phyloP scores from a whole-genome alignment of 2,329 filamentous ascomycete genomes.

The Leptographium radiaticola region DNA sequence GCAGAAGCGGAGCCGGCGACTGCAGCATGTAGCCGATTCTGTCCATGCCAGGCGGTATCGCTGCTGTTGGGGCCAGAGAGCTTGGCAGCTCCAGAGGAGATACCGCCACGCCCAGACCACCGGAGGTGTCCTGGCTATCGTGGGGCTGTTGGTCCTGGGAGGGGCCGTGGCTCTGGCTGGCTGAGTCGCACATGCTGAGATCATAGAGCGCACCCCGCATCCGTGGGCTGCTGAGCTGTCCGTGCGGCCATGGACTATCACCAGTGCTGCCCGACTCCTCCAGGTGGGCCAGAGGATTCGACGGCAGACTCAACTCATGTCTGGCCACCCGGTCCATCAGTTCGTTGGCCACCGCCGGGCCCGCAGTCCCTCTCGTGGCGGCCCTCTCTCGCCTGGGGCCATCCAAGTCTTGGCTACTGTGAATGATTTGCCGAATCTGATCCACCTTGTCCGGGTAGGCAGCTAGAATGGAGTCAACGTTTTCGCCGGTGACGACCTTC shows the following conservation, averaged over 20 bases:
- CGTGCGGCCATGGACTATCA: constrained; percentile 4
- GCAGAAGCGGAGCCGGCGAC: background rate
- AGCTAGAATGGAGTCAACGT: constrained; percentile 6
- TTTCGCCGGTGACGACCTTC: constrained; percentile 13
- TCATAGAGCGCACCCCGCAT: background rate
- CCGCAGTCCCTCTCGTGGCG: background rate
- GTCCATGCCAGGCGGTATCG: constrained; percentile 3
- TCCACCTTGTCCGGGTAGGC: constrained; percentile 8
- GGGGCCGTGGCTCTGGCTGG: background rate
- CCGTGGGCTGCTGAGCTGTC: constrained; percentile 3
- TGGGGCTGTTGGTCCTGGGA: background rate
- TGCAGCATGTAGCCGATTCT: background rate
- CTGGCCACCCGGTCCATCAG: background rate
- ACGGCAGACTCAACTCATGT: background rate
- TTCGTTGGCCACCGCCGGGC: background rate
- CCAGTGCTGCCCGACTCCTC: background rate
- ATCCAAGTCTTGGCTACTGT: background rate
- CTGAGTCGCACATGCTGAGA: background rate
- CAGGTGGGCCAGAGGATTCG: background rate
- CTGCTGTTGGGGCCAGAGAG: background rate
- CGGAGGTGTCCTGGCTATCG: background rate
- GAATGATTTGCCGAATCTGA: background rate
- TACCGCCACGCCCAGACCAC: background rate
- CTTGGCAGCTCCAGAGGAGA: constrained; percentile 3
- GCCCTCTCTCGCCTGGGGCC: background rate